Evolutionary conservation across 2,329 filamentous ascomycete species (phyloP), one percentile per base, ranked within the genome.

Genomic region (Gnomoniopsis sp.): DNA sequence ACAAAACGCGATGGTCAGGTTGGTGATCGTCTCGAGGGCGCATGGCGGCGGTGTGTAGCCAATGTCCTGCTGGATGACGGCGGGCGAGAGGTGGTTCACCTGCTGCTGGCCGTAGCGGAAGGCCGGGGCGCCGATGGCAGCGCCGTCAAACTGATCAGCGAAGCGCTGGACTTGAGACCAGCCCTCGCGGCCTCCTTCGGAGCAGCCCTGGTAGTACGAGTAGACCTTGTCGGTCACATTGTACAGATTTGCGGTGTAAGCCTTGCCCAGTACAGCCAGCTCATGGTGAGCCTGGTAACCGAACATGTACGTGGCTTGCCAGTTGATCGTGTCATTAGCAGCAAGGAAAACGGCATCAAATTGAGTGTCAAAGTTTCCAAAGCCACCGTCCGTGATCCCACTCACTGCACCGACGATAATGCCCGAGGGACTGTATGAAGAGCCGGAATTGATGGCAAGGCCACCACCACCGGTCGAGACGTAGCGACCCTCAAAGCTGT

Each of bases 131-230:
- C 78, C 78, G 21, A 79, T 77, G 1, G 82, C 65, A 6, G 80
- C 75, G 8, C 80, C 80, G 57, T 83, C 79, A 57, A 82, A 82
- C 48, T 81, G 76, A 14, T 80, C 72, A 0, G 80, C 79, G 57
- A 76, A 79, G 36, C 74, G 67, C 63, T 83, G 74, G 2, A 76
- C 72, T 36, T 77, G 73, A 55, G 78, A 78, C 17, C 81, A 67
- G 6, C 79, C 81, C 66, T 85, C 79, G 6, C 81, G 70, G 3
- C 81, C 81, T 30, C 81, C 81, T 0, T 80, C 83, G 1, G 78
- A 81, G 65, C 81, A 84, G 17, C 81, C 81, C 19, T 73, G 71
- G 64, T 75, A 83, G 65, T 82, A 83, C 11, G 74, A 77, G 67
- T 56, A 50, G 36, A 41, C 36, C 17, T 41, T 41, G 36, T 41